Evolutionary conservation across 2,329 filamentous ascomycete genomes (phyloP).

Genomic region (Helotiales sp.): DNA sequence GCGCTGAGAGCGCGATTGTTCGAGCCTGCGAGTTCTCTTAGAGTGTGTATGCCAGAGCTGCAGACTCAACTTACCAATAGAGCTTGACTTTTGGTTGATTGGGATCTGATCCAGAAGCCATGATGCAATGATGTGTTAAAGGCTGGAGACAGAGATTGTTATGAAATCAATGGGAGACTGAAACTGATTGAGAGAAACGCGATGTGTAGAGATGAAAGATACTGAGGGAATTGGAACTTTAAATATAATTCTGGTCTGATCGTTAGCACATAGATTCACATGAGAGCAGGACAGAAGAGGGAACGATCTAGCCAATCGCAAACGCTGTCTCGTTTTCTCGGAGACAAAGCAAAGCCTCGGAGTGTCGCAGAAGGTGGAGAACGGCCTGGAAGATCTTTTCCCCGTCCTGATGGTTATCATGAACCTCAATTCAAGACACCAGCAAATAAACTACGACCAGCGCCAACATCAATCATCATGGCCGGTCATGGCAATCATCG

Average conservation of each 20-base stretch:
- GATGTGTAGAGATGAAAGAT: neutral
- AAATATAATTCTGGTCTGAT: neutral
- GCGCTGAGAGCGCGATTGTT: constrained; percentile 52
- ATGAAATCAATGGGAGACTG: neutral
- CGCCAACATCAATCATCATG: constrained; percentile 40
- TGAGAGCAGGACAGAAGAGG: neutral
- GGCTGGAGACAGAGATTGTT: neutral
- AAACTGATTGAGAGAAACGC: neutral
- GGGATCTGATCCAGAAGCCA: neutral
- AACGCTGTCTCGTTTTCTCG: neutral
- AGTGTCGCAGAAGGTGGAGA: neutral
- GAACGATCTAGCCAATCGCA: neutral
- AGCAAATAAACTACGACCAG: constrained; percentile 15
- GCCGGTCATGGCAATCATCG: constrained; percentile 49
- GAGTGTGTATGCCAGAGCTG: neutral
- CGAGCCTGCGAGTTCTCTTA: constrained; percentile 28
- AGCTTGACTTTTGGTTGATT: constrained; percentile 50
- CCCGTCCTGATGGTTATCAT: neutral
- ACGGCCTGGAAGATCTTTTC: neutral
- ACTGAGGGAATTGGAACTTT: neutral
- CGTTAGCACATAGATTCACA: neutral
- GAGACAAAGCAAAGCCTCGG: neutral
- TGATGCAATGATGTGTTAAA: neutral
- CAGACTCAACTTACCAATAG: constrained; percentile 47
- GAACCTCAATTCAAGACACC: neutral